A percentile compares a stretch with the other conserved stretches of the same genome.
phyloP scores from a whole-genome alignment of 2,329 filamentous ascomycete species.

The Chaetothyriales sp. region DNA sequence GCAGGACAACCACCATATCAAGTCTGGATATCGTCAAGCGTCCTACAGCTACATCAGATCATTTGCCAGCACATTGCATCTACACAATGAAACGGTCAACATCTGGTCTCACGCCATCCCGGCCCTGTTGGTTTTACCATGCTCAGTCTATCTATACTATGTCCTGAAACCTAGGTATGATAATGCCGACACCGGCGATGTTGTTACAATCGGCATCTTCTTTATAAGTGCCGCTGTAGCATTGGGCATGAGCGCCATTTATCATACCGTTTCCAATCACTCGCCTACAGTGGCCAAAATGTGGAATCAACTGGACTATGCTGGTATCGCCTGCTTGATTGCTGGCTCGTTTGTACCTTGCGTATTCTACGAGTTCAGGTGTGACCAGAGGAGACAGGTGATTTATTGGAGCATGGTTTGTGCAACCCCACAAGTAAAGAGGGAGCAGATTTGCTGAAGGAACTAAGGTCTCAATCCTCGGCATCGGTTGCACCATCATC shows the following conservation, averaged over 20 bases:
- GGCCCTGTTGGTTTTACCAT: slow-evolving; percentile 31
- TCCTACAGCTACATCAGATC: slow-evolving; percentile 47
- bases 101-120: slow-evolving; percentile 60
- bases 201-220: slow-evolving; percentile 63
- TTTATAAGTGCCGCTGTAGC: slow-evolving; percentile 59
- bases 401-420: slow-evolving; percentile 62
- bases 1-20: slow-evolving; percentile 55
- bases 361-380: slow-evolving; percentile 74
- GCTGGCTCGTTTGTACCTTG: slow-evolving; percentile 82
- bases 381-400: slow-evolving; percentile 47
- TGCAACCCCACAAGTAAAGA: slow-evolving; percentile 8
- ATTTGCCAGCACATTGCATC: slow-evolving; percentile 42
- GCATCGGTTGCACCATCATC: slow-evolving; percentile 57
- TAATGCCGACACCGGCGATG: slow-evolving; percentile 45
- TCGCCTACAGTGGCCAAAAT: slow-evolving; percentile 60
- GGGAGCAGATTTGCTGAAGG: slow-evolving; percentile 1
- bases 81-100: slow-evolving; percentile 58
- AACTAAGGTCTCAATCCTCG: slow-evolving; percentile 58
- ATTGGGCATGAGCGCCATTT: slow-evolving; percentile 69
- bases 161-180: slow-evolving; percentile 51
- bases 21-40: slow-evolving; percentile 47
- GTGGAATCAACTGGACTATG: slow-evolving; percentile 88
- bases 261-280: slow-evolving; percentile 74
- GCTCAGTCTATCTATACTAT: slow-evolving; percentile 39
- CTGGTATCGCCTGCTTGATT: slow-evolving; percentile 83